Evolutionary conservation across 306 rosid species (phyloP), one percentile per base, ranked within the genome.

Genomic region (Cotoneaster glaucophyllus): DNA sequence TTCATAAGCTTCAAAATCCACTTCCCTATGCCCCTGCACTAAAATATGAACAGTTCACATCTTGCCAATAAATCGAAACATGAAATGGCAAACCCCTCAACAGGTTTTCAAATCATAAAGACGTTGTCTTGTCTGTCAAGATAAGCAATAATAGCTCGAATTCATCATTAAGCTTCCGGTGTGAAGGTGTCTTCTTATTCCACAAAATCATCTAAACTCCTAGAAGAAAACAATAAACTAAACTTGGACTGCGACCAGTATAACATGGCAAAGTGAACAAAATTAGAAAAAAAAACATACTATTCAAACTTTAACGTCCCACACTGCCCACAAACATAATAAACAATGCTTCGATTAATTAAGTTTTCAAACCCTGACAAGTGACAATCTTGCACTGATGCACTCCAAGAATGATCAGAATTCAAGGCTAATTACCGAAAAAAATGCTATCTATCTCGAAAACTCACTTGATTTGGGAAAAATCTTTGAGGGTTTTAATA

Each of bases 1-100:
- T 94, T 91, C 88, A 90, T 85, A 73, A 88, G 93, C 87, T 58
- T 86, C 85, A 91, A 88, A 69, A 95, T 95, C 96, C 95, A 90
- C 80, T 95, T 95, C 45, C 98, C 98, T 66, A 92, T 96, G 62
- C 98, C 98, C 86, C 98, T 95, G 21, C 52, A 70, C 64, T 67
- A 87, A 48, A 74, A 80, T 44, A 57, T 73, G 37, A 58, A 31
- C 18, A 21, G 25, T 39, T 3, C 61, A 73, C 73, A 57, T 75
- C 34, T 66, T 45, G 61, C 43, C 80, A 77, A 56, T 67, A 28
- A 29, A 43, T 28, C 8, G 10, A 26, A 73, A 22, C 15, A 6
- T 15, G 41, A 56, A 54, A 18, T 34, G 28, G 37, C n/a, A 34
- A 71, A 21, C 24, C 29, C 21, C n/a, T 13, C 19, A 4, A 34